Evolutionary conservation across 768 basidiomycete genomes (phyloP), one percentile per base, ranked within the genome.

Genomic region (Neoboletus magnificus): DNA sequence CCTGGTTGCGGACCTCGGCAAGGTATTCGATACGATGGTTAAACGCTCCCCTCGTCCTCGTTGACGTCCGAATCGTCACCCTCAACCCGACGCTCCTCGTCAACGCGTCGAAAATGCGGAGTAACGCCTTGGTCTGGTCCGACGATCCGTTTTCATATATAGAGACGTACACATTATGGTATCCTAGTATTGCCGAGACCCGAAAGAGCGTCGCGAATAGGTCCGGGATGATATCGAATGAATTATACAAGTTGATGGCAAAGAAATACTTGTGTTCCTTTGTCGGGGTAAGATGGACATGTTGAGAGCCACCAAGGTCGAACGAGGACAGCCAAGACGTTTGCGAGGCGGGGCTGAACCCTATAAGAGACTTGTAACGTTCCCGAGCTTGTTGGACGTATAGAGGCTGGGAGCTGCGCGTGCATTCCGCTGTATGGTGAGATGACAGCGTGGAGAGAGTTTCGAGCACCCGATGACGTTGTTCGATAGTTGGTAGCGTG

Each of bases 11-110:
- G n/a, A 99, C 96, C 69, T 99, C 96, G n/a, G 97, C 97, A 50
- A 99, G 87, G 76, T 99, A 99, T 73, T 99, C 97, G 78, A 99
- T 99, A 50, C 97, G 95, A 71, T 99, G 97, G 73, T 96, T 96
- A 80, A 98, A 98, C 10, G 90, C 89, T 39, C 97, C 97, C 29
- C 96, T 81, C 11, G 91, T 95, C 58, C 97, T 87, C 78, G 87
- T 89, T 11, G 89, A 92, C 0, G 94, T 94, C 56, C 93, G 85
- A 66, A 99, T 98, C 64, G 88, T 90, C 58, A 99, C 83, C 49
- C 97, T 85, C 73, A 98, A 80, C 27, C 97, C 97, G 55, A 96
- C 92, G 47, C 84, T 86, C 42, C 88, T 80, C 1, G 92, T 92
- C 48, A 99, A 80, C 4, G 95, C 89, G 73, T 96, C 94, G 69